These are phyloP conservation scores for Pestalotiopsis sp. DNA, from an alignment of 2,329 filamentous ascomycete genomes.

Conservation along the genomic window DNA sequence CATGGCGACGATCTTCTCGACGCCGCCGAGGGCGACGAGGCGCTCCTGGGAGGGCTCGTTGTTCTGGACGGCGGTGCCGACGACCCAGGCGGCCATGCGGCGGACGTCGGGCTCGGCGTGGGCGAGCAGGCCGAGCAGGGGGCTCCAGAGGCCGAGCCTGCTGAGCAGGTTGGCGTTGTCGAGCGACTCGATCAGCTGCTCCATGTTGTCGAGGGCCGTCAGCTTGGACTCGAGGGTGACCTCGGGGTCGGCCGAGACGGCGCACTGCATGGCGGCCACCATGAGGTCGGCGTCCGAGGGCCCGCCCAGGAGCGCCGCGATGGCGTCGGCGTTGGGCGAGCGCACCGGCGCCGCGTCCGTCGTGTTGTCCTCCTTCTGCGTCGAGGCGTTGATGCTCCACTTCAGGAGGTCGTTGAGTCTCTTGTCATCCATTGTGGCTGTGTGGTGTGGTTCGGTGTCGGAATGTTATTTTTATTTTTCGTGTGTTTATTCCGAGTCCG, in stretches of 20 bases:
- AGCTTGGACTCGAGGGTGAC: constrained; percentile 74
- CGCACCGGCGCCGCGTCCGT: not conserved
- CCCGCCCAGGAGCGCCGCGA: constrained; percentile 76
- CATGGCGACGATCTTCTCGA: constrained; percentile 69
- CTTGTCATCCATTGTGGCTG: constrained; percentile 50
- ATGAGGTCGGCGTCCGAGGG: constrained; percentile 91
- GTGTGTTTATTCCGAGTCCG: too few relatives aligned
- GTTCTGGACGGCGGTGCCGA: constrained; percentile 95
- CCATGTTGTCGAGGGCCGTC: constrained; percentile 90
- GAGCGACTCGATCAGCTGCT: constrained; percentile 86
- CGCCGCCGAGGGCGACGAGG: constrained; percentile 60
- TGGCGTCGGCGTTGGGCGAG: constrained; percentile 64
- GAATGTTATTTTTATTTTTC: too few relatives aligned
- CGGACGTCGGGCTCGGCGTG: constrained; percentile 72
- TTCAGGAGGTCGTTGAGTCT: constrained; percentile 75
- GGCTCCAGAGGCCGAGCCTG: constrained; percentile 76
- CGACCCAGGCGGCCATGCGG: constrained; percentile 89
- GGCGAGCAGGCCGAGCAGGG: constrained; percentile 69
- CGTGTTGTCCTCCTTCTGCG: constrained; percentile 24
- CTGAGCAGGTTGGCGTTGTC: constrained; percentile 97
- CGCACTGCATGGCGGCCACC: constrained; percentile 77
- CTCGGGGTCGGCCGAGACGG: constrained; percentile 61
- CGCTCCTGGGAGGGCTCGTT: constrained; percentile 83
- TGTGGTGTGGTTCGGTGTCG: not conserved
- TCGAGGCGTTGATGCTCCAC: constrained; percentile 65